Conservation (phyloP, 208 protist genomes). For the Trypanosoma avium region DNA sequence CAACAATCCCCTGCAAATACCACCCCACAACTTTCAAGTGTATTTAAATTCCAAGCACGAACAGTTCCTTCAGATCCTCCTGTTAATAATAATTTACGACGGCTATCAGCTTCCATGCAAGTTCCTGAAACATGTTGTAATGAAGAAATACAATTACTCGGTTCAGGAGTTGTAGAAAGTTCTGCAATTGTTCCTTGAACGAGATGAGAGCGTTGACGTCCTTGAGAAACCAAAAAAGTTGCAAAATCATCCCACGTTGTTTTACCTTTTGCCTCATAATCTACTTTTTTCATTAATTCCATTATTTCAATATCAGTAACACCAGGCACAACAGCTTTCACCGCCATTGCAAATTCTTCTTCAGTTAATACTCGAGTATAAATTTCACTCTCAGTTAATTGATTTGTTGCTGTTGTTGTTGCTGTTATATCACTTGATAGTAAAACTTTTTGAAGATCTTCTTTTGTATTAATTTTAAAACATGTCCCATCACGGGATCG, state of each 20-base stretch:
- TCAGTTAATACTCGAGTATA: conserved; percentile 35
- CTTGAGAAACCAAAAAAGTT: conserved; percentile 74
- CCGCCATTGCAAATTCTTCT: conserved; percentile 27
- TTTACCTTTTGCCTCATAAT: conserved; percentile 60
- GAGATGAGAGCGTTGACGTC: conserved; percentile 54
- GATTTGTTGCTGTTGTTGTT: neutral
- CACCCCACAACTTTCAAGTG: conserved; percentile 52
- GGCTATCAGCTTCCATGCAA: conserved; percentile 43
- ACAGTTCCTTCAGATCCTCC: conserved; percentile 73
- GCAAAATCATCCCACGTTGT: conserved; percentile 80
- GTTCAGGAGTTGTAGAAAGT: conserved; percentile 41
- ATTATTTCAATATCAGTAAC: conserved; percentile 44
- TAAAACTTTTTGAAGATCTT: neutral
- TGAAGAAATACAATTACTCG: conserved; percentile 30
- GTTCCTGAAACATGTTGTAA: conserved; percentile 32
- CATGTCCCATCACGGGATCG: neutral
- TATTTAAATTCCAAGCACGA: conserved; percentile 62
- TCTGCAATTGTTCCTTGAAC: conserved; percentile 41
- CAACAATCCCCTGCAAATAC: conserved; percentile 60
- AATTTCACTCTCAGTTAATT: neutral
- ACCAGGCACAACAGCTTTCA: conserved; percentile 33
- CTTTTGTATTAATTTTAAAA: neutral
- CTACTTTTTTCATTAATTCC: conserved; percentile 68
- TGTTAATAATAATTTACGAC: conserved; percentile 60
- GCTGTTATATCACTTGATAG: no score